phyloP scores from a whole-genome alignment of 768 basidiomycete genomes.

The Phanerodontia chrysosporium region DNA sequence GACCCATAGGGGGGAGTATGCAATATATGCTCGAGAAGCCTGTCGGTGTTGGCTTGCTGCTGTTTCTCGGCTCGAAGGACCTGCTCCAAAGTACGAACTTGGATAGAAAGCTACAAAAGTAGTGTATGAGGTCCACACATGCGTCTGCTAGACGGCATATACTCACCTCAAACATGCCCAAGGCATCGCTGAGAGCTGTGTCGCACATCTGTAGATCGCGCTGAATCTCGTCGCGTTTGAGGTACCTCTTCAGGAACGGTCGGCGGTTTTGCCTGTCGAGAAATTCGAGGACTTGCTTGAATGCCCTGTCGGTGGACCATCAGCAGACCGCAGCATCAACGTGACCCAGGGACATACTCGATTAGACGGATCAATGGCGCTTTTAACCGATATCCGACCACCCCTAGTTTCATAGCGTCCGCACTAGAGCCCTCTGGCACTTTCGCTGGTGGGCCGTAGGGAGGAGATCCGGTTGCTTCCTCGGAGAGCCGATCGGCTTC shows the following conservation, averaged over 20 bases:
- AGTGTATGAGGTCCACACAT: too few species aligned
- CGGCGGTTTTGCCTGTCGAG: slow-evolving; percentile 56
- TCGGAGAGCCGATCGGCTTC: slow-evolving; percentile 44
- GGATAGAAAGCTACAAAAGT: slow-evolving; percentile 36
- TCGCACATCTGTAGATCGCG: slow-evolving; percentile 50
- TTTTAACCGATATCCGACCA: slow-evolving; percentile 44
- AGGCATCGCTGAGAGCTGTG: slow-evolving; percentile 47
- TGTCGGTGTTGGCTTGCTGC: slow-evolving; percentile 31
- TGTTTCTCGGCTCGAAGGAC: slow-evolving; percentile 38
- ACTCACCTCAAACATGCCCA: slow-evolving; percentile 52
- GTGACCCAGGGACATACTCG: slow-evolving; percentile 34
- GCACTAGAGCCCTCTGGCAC: not conserved
- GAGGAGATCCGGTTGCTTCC: not conserved
- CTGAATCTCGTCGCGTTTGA: slow-evolving; percentile 67
- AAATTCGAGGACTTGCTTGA: slow-evolving; percentile 42
- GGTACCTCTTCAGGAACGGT: slow-evolving; percentile 75
- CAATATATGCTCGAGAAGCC: slow-evolving; percentile 29
- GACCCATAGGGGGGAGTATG: slow-evolving; percentile 6
- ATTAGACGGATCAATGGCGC: slow-evolving; percentile 48
- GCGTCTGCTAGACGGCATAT: not conserved
- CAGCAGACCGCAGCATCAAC: not conserved
- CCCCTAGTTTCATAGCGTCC: not conserved
- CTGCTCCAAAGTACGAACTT: slow-evolving; percentile 49
- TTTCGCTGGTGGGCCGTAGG: not conserved
- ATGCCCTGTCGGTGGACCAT: slow-evolving; percentile 30